Conservation (phyloP, 192 early-diverging fungal species). For the Mortierella hygrophila region DNA sequence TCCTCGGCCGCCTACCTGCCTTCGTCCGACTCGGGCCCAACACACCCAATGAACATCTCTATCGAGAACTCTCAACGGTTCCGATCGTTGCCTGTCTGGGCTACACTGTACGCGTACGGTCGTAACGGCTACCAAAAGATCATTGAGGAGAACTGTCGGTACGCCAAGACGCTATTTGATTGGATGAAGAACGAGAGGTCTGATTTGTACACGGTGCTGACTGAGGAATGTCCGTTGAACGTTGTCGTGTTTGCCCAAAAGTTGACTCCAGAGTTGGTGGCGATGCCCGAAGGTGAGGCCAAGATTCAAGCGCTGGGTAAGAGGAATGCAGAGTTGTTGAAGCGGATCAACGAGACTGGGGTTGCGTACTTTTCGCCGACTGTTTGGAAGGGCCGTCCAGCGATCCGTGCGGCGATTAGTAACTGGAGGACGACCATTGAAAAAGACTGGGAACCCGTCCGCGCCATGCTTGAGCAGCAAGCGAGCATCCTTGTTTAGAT, state of each 20-base stretch:
- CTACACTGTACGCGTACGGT: conserved; percentile 64
- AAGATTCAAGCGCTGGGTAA: conserved; percentile 9
- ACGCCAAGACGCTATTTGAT: conserved; percentile 56
- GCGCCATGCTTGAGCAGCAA: conserved; percentile 33
- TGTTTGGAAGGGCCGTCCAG: conserved; percentile 57
- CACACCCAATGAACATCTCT: conserved; percentile 63
- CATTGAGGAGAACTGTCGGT: conserved; percentile 62
- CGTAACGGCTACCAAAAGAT: conserved; percentile 61
- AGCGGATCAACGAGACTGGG: conserved; percentile 58
- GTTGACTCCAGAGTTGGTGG: neutral
- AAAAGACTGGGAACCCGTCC: conserved; percentile 30
- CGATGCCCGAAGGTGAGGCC: conserved; percentile 3
- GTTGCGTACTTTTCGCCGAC: conserved; percentile 65
- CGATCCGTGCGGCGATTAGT: conserved; percentile 63
- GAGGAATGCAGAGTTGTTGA: conserved; percentile 50
- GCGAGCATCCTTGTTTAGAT: neutral
- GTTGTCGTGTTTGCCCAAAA: conserved; percentile 42
- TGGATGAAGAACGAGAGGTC: conserved; percentile 58
- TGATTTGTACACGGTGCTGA: conserved; percentile 33
- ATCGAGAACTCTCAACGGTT: conserved; percentile 75
- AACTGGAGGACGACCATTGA: conserved; percentile 62
- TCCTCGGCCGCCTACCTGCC: conserved; percentile 59
- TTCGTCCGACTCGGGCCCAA: conserved; percentile 16
- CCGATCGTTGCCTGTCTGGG: conserved; percentile 68
- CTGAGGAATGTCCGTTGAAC: conserved; percentile 47